phyloP scores from a whole-genome alignment of 2,329 filamentous ascomycete genomes.

The Exophiala bonariae region DNA sequence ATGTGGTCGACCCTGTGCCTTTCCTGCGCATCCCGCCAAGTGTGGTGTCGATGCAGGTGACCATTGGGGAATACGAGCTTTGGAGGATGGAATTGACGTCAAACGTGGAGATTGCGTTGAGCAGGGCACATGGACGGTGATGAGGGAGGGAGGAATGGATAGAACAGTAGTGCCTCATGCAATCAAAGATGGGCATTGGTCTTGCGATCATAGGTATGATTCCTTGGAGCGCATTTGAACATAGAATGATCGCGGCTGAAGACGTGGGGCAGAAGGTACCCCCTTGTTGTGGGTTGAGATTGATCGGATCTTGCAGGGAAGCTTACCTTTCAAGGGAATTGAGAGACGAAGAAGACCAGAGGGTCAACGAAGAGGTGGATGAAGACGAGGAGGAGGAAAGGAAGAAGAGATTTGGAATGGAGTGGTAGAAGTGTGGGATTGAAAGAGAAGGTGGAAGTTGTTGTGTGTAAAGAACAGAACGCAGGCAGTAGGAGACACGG shows the following conservation, averaged over 20 bases:
- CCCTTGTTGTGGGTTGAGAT: constrained; percentile 11
- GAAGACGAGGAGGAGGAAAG: constrained; percentile 12
- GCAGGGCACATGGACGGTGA: not conserved
- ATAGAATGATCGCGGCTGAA: constrained; percentile 14
- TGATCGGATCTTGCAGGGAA: constrained; percentile 11
- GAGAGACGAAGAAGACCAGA: constrained; percentile 11
- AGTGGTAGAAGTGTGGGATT: constrained; percentile 6
- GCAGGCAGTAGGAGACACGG: constrained; percentile 1
- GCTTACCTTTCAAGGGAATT: constrained; percentile 20
- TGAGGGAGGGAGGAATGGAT: not conserved
- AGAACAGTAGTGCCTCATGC: constrained; percentile 5
- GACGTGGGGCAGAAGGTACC: constrained; percentile 21
- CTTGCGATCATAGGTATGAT: not conserved
- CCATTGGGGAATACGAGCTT: constrained; percentile 5
- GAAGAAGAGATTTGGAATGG: constrained; percentile 8
- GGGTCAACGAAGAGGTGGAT: constrained; percentile 7
- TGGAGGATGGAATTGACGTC: constrained; percentile 19
- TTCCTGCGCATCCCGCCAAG: too few relatives aligned
- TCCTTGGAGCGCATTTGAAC: constrained; percentile 1
- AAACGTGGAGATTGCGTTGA: constrained; percentile 16
- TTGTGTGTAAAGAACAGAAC: constrained; percentile 2
- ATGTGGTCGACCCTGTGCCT: too few relatives aligned
- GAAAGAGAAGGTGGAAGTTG: constrained; percentile 9
- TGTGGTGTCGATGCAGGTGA: constrained; percentile 1
- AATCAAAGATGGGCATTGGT: not conserved